These are phyloP conservation scores for Stereocaulon alpinum DNA, from an alignment of 495 filamentous ascomycete genomes.

Conservation along the genomic window DNA sequence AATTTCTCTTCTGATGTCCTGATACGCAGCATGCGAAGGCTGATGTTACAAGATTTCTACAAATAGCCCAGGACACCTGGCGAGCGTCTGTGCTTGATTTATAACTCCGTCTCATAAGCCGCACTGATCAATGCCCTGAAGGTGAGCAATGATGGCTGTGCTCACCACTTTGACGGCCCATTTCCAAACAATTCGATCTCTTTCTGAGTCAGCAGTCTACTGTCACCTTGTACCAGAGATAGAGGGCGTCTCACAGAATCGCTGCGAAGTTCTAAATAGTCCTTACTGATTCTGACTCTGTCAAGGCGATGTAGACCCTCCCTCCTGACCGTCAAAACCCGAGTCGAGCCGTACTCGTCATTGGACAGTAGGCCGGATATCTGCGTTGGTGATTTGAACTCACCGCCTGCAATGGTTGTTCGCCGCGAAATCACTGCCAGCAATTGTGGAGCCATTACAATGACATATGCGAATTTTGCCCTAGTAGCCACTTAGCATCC, in stretches of 20 bases:
- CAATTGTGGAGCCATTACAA: neutral
- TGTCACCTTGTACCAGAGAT: neutral
- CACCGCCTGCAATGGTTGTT: too few relatives aligned
- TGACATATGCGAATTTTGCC: neutral
- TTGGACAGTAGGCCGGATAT: neutral
- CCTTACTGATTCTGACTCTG: neutral
- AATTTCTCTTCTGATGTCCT: conserved; percentile 4
- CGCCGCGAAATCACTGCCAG: neutral
- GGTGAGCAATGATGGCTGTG: neutral
- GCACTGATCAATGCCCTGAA: neutral
- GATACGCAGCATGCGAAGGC: conserved; percentile 3
- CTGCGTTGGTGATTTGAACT: too few relatives aligned
- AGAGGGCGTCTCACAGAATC: neutral
- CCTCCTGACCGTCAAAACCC: neutral
- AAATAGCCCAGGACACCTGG: neutral
- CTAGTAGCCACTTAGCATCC: neutral
- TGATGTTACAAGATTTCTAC: neutral
- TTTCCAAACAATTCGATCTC: neutral
- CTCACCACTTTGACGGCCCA: neutral
- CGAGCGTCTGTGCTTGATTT: neutral
- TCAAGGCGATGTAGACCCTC: too few relatives aligned
- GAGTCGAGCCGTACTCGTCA: neutral
- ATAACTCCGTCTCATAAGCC: neutral
- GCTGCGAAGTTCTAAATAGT: neutral
- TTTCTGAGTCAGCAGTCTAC: neutral